Percentiles rank a stretch among this genome's conserved stretches.
These are phyloP conservation scores for Aspergillus uvarum DNA, from an alignment of 2,329 filamentous ascomycete genomes.

Conservation along the genomic window DNA sequence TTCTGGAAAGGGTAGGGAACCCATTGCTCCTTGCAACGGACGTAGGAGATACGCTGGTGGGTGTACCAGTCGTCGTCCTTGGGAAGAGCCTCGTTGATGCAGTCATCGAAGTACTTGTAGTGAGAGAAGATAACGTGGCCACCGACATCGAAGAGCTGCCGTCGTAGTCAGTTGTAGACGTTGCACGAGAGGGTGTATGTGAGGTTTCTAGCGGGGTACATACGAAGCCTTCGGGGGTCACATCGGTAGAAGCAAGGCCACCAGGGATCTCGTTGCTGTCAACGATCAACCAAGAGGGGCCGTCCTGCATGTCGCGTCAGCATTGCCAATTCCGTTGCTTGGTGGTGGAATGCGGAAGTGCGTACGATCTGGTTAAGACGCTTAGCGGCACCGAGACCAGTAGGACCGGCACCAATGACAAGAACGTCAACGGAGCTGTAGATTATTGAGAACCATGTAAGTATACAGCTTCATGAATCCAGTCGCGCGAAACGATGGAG, in stretches of 20 bases:
- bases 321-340: conserved; percentile 4
- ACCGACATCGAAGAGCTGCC: conserved; percentile 93
- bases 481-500: background rate
- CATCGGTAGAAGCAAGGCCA: conserved; percentile 92
- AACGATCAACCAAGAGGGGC: conserved; percentile 92
- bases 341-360: background rate
- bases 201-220: conserved; percentile 46
- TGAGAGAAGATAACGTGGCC: conserved; percentile 99
- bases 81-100: conserved; percentile 93
- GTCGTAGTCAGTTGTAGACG: conserved; percentile 18
- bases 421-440: conserved; percentile 89
- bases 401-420: conserved; percentile 96
- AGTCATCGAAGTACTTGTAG: conserved; percentile 99
- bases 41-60: conserved; percentile 98
- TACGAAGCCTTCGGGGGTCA: conserved; percentile 95
- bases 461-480: conserved; percentile 11
- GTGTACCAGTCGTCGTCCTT: conserved; percentile 94
- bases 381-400: conserved; percentile 96
- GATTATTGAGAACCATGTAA: conserved; percentile 17
- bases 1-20: conserved; percentile 99
- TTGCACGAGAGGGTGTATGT: background rate
- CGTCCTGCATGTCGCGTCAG: conserved; percentile 61
- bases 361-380: conserved; percentile 90
- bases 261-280: conserved; percentile 90
- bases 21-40: conserved; percentile 94